Base-by-base conservation (phyloP, 805 yeast genomes). In the Hanseniaspora thailandica region DNA sequence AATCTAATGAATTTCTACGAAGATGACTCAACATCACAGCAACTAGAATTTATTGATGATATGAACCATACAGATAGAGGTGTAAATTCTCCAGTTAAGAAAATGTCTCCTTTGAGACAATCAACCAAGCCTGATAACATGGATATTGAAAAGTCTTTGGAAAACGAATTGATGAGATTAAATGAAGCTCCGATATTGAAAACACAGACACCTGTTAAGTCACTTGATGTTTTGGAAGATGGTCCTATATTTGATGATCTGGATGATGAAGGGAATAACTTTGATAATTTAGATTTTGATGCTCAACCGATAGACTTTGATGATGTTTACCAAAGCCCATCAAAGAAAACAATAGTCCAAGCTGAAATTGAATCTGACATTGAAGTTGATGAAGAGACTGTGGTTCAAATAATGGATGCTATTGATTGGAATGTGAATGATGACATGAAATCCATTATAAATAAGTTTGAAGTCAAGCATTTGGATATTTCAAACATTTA, bases 391-490 rank as follows among this genome's bases (percentile, higher is more conserved):
- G 51, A 47, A 22, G 55, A 52, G 35, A 52, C 38, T 2, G 65
- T 86, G 13, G 75, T 89, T 55, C 86, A 83, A 28, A 90, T 85
- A 56, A 74, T 50, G 19, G 54, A 50, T 43, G 47, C 54, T 7
- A 50, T 88, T 22, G 78, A 81, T 31, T 90, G 96, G 93, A 76
- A 76, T 28, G 75, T 81, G 1, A 68, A 72, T 5, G 95, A 84
- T 61, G 82, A 79, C 57, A 75, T 86, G 8, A 74, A 71, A 28
- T 70, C 74, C 0, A 66, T 89, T 26, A 73, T 82, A 33, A 72
- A 70, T 38, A 80, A 78, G 61, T 71, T 90, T 47, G 66, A 73
- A 38, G 72, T 71, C 38, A 86, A 83, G 56, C 69, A 86, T 48
- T 75, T 78, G 7, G 72, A 73, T 26, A 72, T 85, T 0, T 84